Evolutionary conservation across 805 yeast genomes (phyloP).

Genomic region (Isabelozyma heimii): DNA sequence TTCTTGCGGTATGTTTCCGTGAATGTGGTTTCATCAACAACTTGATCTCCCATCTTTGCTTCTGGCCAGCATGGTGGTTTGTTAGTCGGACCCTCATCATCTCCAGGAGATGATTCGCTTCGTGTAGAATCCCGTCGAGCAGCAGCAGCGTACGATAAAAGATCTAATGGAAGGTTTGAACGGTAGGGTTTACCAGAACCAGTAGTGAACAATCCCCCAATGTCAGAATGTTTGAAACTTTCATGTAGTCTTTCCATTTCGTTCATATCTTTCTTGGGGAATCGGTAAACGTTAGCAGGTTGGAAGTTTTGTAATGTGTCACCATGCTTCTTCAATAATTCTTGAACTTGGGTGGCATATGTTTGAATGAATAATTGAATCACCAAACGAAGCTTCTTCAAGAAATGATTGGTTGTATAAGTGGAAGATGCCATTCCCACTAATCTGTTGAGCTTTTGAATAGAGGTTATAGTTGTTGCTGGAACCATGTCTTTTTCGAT

Average conservation of each 20-base stretch:
- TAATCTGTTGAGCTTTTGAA: constrained; percentile 25
- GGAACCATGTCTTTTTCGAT: constrained; percentile 48
- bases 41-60: neutral
- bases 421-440: constrained; percentile 25
- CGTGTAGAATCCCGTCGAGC: constrained; percentile 17
- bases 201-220: constrained; percentile 5
- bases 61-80: neutral
- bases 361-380: constrained; percentile 60
- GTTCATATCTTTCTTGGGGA: constrained; percentile 11
- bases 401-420: constrained; percentile 42
- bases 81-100: neutral
- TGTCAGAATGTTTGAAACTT: constrained; percentile 1
- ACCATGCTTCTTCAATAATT: constrained; percentile 21
- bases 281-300: constrained; percentile 3
- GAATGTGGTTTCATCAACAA: neutral
- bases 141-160: constrained; percentile 41
- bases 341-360: constrained; percentile 52
- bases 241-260: constrained; percentile 17
- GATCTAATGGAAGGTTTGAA: constrained; percentile 34
- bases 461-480: constrained; percentile 35
- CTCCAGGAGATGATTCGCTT: neutral
- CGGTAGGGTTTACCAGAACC: constrained; percentile 4
- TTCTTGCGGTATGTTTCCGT: neutral
- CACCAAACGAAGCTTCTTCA: constrained; percentile 54
- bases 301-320: constrained; percentile 19